phyloP scores from a whole-genome alignment of 2,329 filamentous ascomycete species.

The Elsinoe necatrix region DNA sequence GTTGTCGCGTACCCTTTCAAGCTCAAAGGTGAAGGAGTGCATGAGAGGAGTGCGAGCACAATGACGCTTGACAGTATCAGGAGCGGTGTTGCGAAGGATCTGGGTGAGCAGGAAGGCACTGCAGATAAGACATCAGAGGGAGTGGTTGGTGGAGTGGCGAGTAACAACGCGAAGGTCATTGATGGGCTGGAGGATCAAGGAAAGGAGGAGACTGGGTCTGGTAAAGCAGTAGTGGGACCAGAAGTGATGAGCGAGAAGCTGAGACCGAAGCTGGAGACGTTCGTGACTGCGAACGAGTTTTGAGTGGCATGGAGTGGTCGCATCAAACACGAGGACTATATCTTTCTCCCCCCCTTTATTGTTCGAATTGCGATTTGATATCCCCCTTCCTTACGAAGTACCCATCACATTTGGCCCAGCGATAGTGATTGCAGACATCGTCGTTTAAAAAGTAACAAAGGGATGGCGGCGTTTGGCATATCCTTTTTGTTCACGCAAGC shows the following conservation, averaged over 20 bases:
- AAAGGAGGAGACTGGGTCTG: conserved; percentile 20
- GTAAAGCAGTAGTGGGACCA: not conserved
- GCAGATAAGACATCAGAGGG: conserved; percentile 15
- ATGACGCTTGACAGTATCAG: conserved; percentile 48
- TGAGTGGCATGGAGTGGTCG: not conserved
- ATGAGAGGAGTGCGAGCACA: conserved; percentile 58
- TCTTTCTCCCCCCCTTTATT: no score
- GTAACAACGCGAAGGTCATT: not conserved
- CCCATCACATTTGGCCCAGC: no score
- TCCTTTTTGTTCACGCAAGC: not conserved
- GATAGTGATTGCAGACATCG: not conserved
- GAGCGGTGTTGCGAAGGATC: conserved; percentile 19
- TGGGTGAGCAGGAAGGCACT: conserved; percentile 19
- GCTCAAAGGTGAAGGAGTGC: conserved; percentile 45
- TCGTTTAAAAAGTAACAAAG: not conserved
- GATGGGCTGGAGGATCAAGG: not conserved
- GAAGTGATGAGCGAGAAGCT: conserved; percentile 19
- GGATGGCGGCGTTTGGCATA: not conserved
- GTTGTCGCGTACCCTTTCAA: conserved; percentile 68
- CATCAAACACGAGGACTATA: no score
- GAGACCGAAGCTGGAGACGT: conserved; percentile 45
- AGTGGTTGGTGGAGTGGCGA: not conserved
- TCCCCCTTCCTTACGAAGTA: no score
- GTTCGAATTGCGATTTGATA: no score
- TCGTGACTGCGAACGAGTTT: conserved; percentile 45